Evolutionary conservation across 1,284 basidiomycete species (phyloP), one percentile per base, ranked within the genome.

Genomic region (Coniferiporia sulphurascens): DNA sequence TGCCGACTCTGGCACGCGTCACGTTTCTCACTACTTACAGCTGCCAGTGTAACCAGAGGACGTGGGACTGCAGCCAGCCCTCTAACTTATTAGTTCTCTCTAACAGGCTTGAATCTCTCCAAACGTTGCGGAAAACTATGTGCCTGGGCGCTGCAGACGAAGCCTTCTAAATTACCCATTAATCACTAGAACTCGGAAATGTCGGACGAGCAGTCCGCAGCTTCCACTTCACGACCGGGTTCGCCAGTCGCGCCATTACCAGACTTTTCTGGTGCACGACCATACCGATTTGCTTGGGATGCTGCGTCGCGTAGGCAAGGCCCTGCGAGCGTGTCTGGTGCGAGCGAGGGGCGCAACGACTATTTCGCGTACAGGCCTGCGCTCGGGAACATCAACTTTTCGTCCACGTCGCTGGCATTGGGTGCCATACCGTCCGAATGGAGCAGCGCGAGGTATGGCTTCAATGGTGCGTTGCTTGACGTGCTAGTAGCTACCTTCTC

Each of bases 371-470:
- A 71, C 15, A 70, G 69, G 46, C 76, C 76, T 41, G 71, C 70
- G 58, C 69, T 83, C 27, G 76, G 77, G 52, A 65, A 73, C 43
- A 69, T 79, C 62, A 77, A 77, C 65, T 69, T 74, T 19, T 73
- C 78, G 2, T 66, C 74, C 1, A 65, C 73, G 17, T 72, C 73
- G 49, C 71, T 84, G 41, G 70, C 75, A 1, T 65, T 75, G 32
- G 73, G 75, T 51, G 70, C 79, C 19, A 68, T 88, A 48, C 80
- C 83, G 0, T 66, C 74, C n/a, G 82, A 86, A 67, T 91, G 89
- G 88, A 89, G 86, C 64, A 89, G 87, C 68, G 75, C 86, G n/a
- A 82, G 78, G 48, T 85, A 88, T 66, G 88, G 89, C 3, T 91
- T 91, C 72, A 84, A 91, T 68, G 89, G 89, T 87, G 68, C 56